Base-by-base conservation (phyloP, 2,329 filamentous ascomycete species). In the Penicillium brevicompactum region DNA sequence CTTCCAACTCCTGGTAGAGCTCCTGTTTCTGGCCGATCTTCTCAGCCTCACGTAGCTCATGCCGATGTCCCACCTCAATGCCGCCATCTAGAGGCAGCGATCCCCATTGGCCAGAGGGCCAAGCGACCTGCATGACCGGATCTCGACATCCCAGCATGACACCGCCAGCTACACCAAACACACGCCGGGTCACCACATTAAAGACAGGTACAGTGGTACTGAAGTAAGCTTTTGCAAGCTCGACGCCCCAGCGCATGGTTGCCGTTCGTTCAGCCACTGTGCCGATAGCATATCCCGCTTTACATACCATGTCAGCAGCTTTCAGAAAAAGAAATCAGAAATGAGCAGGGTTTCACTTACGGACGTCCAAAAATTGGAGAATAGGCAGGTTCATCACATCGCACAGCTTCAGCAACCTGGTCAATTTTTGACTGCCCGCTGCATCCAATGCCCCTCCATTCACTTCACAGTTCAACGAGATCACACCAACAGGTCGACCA, bases 331-430 rank as follows among this genome's bases (percentile, higher is more conserved):
- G 34, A 4, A 14, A 18, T 18, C 1, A 18, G 18, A 18, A 2
- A 13, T 4, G 11, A 1, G 32, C 32, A 2, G 14, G 13, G 7
- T 2, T 40, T 18, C 14, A 75, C 73, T 67, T 69, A 76, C 74
- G 85, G 2, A 85, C 76, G 65, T 87, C 85, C 5, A 87, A 77
- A 59, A 87, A 87, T 64, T 88, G 85, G 7, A 88, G 55, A 4
- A 87, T 74, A 0, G 85, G 85, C 2, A 87, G 72, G 57, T 88
- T 88, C 75, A 87, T 86, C 42, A 87, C 78, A 63, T 88, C 85
- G 58, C 84, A 83, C 63, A 87, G 79, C 63, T 87, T 87, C 34
- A 87, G 70, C 68, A 86, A 79, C 2, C 82, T 75, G 0, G 80
- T 82, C 18, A 87, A 75, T 63, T 87, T 87, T 59, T 87, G 85